Base-by-base conservation (phyloP, 2,329 filamentous ascomycete species). In the Periconia sp. region DNA sequence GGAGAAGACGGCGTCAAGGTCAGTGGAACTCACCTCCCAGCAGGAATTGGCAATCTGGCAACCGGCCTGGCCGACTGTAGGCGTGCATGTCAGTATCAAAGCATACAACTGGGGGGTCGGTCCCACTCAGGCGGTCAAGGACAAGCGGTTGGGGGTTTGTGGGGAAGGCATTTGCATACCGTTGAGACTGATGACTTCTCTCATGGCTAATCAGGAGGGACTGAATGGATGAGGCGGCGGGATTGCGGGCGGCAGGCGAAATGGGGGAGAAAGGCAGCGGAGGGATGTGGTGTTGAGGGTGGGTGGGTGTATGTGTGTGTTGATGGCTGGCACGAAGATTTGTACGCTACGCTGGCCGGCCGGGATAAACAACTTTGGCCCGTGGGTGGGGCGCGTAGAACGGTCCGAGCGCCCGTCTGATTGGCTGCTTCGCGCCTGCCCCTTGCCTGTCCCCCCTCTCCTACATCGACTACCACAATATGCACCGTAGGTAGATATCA, bases 21-120 rank as follows among this genome's bases (percentile, higher is more conserved):
- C 11, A 13, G 33, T 5, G 20, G 71, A 74, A 83, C 91, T 83
- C 83, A 99, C 94, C 92, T 99, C 94, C 94, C 94, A 99, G 88
- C 94, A 97, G 72, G 94, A 94, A 85, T 99, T 99, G 82, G 93
- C 94, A 76, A 99, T 99, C 80, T 99, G 94, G 88, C 94, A 97
- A 89, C 94, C 94, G 78, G 94, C 94, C 87, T 99, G 94, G 82
- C 94, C 94, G 85, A 99, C 94, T 99, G 79, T 74, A 77, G 77
- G 71, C 74, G 78, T 72, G 61, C 60, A 73, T 66, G 63, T 89
- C 76, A 89, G 84, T 70, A 79, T 70, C 54, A 55, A 62, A 52
- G 60, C 58, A 60, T 45, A 58, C 56, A 49, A 49, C 58, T 46
- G 47, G 60, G 49, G 57, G 59, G 60, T 11, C 53, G n/a, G 60